Evolutionary conservation across 1,284 basidiomycete genomes (phyloP).

Genomic region (Caloboletus inedulis): DNA sequence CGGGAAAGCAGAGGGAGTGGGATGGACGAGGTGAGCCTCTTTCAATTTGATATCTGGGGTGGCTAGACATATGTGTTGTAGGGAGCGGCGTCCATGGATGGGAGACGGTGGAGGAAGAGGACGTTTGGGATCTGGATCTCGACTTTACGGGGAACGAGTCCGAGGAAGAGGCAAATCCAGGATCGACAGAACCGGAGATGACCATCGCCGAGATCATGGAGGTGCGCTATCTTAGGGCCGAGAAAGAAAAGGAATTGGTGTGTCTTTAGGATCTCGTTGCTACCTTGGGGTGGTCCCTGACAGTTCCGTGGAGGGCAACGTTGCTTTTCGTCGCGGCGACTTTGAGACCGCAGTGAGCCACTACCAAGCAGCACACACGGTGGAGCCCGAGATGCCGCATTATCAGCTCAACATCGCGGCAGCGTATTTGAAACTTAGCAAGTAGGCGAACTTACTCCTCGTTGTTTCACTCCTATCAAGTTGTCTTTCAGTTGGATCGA

Average conservation of each 20-base stretch:
- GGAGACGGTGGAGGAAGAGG: conserved; percentile 68
- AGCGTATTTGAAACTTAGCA: conserved; percentile 60
- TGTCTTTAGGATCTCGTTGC: conserved; percentile 10
- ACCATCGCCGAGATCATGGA: conserved; percentile 69
- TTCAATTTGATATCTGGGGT: neutral
- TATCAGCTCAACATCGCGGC: conserved; percentile 72
- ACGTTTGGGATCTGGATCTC: conserved; percentile 65
- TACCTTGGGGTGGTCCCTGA: conserved; percentile 1
- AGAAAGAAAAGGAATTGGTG: conserved; percentile 65
- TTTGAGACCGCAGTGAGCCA: conserved; percentile 51
- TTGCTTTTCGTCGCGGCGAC: conserved; percentile 58
- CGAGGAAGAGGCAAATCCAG: conserved; percentile 44
- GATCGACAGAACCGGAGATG: conserved; percentile 46
- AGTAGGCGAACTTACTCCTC: conserved; percentile 41
- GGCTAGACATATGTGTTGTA: conserved; percentile 16
- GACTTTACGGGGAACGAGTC: conserved; percentile 55
- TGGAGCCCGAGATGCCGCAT: conserved; percentile 66
- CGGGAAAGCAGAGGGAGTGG: conserved; percentile 67
- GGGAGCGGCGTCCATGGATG: conserved; percentile 61
- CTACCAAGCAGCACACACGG: conserved; percentile 55
- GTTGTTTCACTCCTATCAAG: conserved; percentile 14
- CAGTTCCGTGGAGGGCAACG: conserved; percentile 50
- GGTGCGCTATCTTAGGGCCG: conserved; percentile 62
- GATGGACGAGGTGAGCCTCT: conserved; percentile 52
- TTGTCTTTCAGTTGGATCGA: conserved; percentile 54